Base-by-base conservation (phyloP, 1,284 basidiomycete species). In the Chalciporus sp. region DNA sequence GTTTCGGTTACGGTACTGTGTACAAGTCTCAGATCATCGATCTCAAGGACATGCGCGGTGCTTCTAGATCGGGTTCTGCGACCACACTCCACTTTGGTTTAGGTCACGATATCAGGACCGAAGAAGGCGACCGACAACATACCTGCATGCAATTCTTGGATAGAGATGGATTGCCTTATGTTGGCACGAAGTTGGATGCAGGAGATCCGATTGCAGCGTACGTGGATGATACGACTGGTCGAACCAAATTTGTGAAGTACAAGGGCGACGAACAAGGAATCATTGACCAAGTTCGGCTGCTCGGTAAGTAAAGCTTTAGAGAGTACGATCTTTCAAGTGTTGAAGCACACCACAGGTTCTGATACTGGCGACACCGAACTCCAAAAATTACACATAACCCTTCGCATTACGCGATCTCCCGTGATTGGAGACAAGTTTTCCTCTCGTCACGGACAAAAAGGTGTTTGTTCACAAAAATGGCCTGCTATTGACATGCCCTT, bases 381-480 rank as follows among this genome's bases (percentile, higher is more conserved):
- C 26, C 94, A 96, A 69, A 98, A 96, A 74, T 80, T 99, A 46
- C 94, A 99, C 64, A 81, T 99, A 72, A 97, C 94, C 41, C 80
- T 99, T 42, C 86, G 97, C 33, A 92, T 99, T 63, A 90, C 95
- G 20, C 92, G 97, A 66, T 85, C 94, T 8, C 97, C 97, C 40
- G 94, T 98, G 55, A 99, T 99, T 51, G 97, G 97, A 44, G 97
- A 99, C 80, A 99, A 99, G 77, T 99, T 99, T 74, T 98, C 95
- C 0, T 98, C 96, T 1, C 86, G 97, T 48, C 97, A 99, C 72
- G 97, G 97, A 42, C 97, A 99, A 74, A 99, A 99, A 75, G 97
- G 97, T 82, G 95, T 99, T 42, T 98, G 95, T 72, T 98, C 96
- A 52, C 97, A 99, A 69, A 98, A 98, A 75, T 99, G 95, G 94